These are phyloP conservation scores for Raffaelea albimanens DNA, from an alignment of 2,329 filamentous ascomycete genomes.

Conservation along the genomic window DNA sequence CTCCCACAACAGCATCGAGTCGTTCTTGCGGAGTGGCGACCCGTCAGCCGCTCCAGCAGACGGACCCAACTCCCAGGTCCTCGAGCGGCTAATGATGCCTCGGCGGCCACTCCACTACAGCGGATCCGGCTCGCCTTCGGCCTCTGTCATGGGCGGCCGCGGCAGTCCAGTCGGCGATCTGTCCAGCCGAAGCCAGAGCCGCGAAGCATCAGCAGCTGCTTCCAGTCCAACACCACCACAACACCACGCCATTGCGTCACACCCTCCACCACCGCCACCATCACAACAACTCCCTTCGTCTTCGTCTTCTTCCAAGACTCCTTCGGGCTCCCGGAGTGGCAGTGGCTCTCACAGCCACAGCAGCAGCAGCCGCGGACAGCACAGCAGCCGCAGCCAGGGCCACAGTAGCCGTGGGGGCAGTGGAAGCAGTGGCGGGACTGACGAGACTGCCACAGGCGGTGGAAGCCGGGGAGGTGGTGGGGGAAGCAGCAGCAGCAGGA, in stretches of 20 bases:
- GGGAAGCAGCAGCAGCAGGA: background rate
- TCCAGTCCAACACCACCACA: no score
- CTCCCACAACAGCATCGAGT: conserved; percentile 42
- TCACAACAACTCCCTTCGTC: no score
- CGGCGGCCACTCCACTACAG: conserved; percentile 22
- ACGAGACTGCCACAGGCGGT: background rate
- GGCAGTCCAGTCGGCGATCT: background rate
- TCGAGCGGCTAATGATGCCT: conserved; percentile 28
- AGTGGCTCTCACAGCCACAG: no score
- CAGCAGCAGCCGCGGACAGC: background rate
- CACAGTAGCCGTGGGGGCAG: background rate
- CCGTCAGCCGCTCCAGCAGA: background rate
- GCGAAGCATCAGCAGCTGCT: background rate
- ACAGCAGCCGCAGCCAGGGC: background rate
- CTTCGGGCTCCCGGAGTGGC: no score
- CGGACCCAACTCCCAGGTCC: conserved; percentile 4
- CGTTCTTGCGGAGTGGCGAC: conserved; percentile 20
- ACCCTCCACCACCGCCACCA: no score
- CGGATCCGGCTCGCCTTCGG: conserved; percentile 12
- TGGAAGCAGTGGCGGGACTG: background rate
- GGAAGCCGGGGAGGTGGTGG: background rate
- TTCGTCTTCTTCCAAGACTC: no score
- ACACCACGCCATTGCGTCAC: no score
- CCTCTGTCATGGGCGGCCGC: conserved; percentile 1
- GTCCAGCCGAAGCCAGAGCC: background rate